These are phyloP conservation scores for Heritiera fomes DNA, from an alignment of 345 rosid species.

Conservation along the genomic window DNA sequence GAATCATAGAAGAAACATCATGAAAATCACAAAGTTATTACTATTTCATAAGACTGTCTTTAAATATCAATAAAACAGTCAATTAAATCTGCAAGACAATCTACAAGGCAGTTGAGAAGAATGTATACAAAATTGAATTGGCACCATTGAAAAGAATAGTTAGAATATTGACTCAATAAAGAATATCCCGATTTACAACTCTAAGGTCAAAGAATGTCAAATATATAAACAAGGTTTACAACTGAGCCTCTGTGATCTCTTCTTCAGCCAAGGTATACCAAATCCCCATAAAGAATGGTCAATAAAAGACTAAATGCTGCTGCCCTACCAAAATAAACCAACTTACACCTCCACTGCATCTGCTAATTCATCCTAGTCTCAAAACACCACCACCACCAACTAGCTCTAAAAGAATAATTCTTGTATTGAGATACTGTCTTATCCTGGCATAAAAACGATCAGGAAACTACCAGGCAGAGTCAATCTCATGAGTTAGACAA, in stretches of 20 bases:
- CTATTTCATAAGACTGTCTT: neutral
- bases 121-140: neutral
- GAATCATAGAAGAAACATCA: too few relatives aligned
- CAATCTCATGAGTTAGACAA: neutral
- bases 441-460: neutral
- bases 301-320: neutral
- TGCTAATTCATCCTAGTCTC: neutral
- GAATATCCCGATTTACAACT: neutral
- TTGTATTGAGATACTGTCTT: neutral
- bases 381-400: neutral
- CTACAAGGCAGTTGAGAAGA: neutral
- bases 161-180: neutral
- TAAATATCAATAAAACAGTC: neutral
- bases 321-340: neutral
- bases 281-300: constrained; percentile 12
- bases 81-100: neutral
- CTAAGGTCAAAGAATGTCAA: constrained; percentile 1
- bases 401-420: neutral
- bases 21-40: neutral
- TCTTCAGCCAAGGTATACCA: neutral
- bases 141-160: constrained; percentile 1
- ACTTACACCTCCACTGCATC: neutral
- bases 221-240: neutral
- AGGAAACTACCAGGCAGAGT: neutral
- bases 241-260: neutral